phyloP scores from a whole-genome alignment of 1,284 basidiomycete species.

The Chiua sp. region DNA sequence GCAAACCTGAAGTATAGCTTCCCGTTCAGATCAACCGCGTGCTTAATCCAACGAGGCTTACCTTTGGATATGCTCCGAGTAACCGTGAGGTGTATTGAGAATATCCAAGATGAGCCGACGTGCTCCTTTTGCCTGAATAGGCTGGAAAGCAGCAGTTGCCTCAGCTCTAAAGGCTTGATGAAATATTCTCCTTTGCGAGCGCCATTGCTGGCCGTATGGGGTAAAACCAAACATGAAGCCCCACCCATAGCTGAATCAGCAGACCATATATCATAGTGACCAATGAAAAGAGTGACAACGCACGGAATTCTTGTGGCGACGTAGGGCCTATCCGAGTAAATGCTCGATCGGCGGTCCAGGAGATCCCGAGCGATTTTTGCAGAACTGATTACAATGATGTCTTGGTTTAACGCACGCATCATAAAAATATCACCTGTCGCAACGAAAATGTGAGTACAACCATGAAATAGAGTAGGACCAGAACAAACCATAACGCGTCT shows the following conservation, averaged over 20 bases:
- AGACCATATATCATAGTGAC: too few species aligned
- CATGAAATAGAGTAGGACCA: too few species aligned
- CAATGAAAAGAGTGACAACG: neutral
- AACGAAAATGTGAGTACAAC: slow-evolving; percentile 2
- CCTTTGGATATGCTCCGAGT: slow-evolving; percentile 28
- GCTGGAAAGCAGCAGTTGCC: slow-evolving; percentile 21
- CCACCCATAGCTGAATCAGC: slow-evolving; percentile 33
- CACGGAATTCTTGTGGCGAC: slow-evolving; percentile 29
- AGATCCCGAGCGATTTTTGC: slow-evolving; percentile 27
- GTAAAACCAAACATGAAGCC: slow-evolving; percentile 27
- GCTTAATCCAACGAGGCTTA: neutral
- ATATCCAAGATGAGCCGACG: slow-evolving; percentile 24
- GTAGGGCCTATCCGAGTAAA: slow-evolving; percentile 35
- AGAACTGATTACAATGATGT: slow-evolving; percentile 20
- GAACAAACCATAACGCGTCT: slow-evolving; percentile 20
- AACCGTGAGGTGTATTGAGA: slow-evolving; percentile 19
- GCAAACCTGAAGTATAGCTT: slow-evolving; percentile 31
- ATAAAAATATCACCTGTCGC: slow-evolving; percentile 26
- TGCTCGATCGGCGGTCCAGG: slow-evolving; percentile 25
- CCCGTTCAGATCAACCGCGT: too few species aligned
- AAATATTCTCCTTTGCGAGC: slow-evolving; percentile 28
- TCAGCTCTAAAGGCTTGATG: slow-evolving; percentile 34
- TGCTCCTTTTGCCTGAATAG: slow-evolving; percentile 25
- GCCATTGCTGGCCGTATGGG: slow-evolving; percentile 30
- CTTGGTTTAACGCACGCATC: slow-evolving; percentile 17